A percentile compares a stretch with the other conserved stretches of the same genome.
phyloP scores from a whole-genome alignment of 2,329 filamentous ascomycete species.

The Penicillium nordicum region DNA sequence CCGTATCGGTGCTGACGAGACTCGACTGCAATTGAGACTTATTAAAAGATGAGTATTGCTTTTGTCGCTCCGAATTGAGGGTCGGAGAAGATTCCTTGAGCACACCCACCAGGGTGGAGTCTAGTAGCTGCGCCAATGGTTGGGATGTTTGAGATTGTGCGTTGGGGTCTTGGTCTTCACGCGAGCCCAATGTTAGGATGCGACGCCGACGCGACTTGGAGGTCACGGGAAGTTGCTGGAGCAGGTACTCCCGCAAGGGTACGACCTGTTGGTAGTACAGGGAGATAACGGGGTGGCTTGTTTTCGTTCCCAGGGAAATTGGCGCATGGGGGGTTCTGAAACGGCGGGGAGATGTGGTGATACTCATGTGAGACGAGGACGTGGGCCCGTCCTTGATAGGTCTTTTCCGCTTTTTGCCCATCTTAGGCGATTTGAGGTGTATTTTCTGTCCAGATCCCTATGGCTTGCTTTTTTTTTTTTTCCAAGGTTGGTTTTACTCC shows the following conservation, averaged over 20 bases:
- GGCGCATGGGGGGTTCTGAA: slow-evolving; percentile 15
- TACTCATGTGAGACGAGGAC: slow-evolving; percentile 24
- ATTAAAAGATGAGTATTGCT: slow-evolving; percentile 60
- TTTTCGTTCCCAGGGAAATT: slow-evolving; percentile 11
- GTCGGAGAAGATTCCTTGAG: slow-evolving; percentile 32
- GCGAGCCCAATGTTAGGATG: slow-evolving; percentile 34
- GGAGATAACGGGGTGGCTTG: slow-evolving; percentile 60
- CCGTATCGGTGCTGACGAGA: slow-evolving; percentile 33
- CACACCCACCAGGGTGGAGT: slow-evolving; percentile 65
- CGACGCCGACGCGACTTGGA: slow-evolving; percentile 56
- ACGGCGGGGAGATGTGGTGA: slow-evolving; percentile 20
- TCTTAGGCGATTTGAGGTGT: slow-evolving; percentile 14
- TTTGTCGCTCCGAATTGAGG: slow-evolving; percentile 43
- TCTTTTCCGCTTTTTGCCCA: slow-evolving; percentile 46
- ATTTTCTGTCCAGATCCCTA: not conserved
- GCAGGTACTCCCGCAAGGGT: slow-evolving; percentile 67
- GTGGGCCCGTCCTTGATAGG: slow-evolving; percentile 25
- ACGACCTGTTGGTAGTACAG: slow-evolving; percentile 65
- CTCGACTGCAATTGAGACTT: slow-evolving; percentile 53
- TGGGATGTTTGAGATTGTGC: slow-evolving; percentile 5
- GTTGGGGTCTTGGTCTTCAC: slow-evolving; percentile 1
- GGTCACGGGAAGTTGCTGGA: slow-evolving; percentile 61
- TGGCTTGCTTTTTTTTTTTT: not conserved
- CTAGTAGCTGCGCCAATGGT: slow-evolving; percentile 58
- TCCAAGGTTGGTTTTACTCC: not conserved